These are phyloP conservation scores for Colletotrichum tropicicola DNA, from an alignment of 2,329 filamentous ascomycete species.

Conservation along the genomic window DNA sequence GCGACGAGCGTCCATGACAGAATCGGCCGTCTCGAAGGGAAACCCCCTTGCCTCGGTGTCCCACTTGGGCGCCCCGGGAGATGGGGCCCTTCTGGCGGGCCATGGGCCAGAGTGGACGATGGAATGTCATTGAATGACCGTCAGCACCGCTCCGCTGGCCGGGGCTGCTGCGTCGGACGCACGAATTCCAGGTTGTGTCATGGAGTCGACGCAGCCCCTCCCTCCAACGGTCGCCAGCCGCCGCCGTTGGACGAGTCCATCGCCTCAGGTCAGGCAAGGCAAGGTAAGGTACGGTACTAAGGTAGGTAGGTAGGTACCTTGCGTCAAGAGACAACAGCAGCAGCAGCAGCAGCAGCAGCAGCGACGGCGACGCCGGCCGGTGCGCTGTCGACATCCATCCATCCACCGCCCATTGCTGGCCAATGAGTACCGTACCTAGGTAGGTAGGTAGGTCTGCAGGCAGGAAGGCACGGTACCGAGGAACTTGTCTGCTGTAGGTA, in stretches of 20 bases:
- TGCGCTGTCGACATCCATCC: too few species aligned
- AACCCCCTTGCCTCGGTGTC: constrained; percentile 22
- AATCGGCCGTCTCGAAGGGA: too few species aligned
- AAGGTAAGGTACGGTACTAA: neutral
- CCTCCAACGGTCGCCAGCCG: neutral
- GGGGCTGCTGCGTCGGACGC: too few species aligned
- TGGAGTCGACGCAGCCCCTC: neutral
- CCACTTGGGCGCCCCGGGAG: constrained; percentile 18
- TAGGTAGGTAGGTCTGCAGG: neutral
- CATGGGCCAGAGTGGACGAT: constrained; percentile 5
- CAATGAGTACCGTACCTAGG: too few species aligned
- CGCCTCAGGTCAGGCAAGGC: too few species aligned
- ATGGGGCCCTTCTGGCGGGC: neutral
- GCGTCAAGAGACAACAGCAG: neutral
- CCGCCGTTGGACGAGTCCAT: too few species aligned
- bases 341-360: neutral
- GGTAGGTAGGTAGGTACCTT: neutral
- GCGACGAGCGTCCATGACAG: too few species aligned
- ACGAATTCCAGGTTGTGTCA: neutral
- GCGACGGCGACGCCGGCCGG: neutral
- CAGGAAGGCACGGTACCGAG: neutral
- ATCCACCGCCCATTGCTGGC: too few species aligned
- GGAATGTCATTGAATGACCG: constrained; percentile 20
- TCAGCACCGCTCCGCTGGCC: too few species aligned
- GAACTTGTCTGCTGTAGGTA: constrained; percentile 3